Conservation (phyloP, 1,284 basidiomycete genomes). For the Chiua sp. region DNA sequence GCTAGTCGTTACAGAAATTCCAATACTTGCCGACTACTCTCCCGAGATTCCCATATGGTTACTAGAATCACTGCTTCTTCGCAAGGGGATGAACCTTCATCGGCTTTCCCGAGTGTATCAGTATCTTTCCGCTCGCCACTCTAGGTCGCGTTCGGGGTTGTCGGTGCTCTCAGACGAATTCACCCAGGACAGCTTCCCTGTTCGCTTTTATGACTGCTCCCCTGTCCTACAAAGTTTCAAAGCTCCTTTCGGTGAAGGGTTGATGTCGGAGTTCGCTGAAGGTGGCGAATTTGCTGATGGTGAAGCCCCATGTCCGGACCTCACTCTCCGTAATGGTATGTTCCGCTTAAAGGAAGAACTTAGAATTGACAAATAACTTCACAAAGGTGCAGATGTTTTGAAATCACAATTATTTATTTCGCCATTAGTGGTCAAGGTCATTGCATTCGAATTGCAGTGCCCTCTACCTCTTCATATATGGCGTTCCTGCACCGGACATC, state of each 20-base stretch:
- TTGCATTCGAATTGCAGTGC: constrained; percentile 13
- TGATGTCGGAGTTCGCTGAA: neutral
- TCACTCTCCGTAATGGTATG: neutral
- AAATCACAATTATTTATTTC: neutral
- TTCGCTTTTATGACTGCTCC: constrained; percentile 8
- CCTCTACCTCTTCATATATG: constrained; percentile 1
- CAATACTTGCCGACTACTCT: neutral
- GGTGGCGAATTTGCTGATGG: neutral
- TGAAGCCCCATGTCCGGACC: neutral
- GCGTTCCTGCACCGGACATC: constrained; percentile 2
- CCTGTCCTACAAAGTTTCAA: neutral
- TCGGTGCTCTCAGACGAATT: constrained; percentile 6
- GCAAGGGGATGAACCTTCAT: neutral
- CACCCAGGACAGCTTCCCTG: constrained; percentile 31
- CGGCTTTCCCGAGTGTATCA: neutral
- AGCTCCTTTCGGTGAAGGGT: neutral
- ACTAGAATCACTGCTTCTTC: neutral
- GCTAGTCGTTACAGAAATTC: neutral
- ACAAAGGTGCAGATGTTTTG: neutral
- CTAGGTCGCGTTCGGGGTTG: neutral
- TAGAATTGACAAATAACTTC: neutral
- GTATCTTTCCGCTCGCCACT: neutral
- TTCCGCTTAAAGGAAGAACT: neutral
- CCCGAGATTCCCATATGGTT: neutral
- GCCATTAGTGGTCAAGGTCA: neutral